Evolutionary conservation across 768 basidiomycete species (phyloP).

Genomic region (Nevesoporus exiguus): DNA sequence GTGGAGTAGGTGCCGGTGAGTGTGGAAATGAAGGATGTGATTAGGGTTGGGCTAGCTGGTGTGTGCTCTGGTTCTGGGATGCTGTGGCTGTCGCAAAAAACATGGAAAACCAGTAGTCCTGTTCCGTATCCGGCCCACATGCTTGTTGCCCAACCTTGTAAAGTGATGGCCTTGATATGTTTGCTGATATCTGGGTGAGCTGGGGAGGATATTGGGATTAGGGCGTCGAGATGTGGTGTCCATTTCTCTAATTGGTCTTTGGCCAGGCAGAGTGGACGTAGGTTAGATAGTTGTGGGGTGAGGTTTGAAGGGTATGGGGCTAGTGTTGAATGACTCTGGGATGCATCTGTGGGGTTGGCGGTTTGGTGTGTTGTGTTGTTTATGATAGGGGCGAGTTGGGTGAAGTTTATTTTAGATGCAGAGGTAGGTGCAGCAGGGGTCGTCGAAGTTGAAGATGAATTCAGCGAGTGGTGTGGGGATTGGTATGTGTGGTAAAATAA

Average conservation of each 20-base stretch:
- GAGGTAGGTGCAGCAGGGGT: background rate
- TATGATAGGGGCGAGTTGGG: background rate
- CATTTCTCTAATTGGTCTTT: background rate
- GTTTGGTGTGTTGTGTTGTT: background rate
- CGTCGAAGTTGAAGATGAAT: background rate
- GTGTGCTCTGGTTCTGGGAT: background rate
- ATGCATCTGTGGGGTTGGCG: too few relatives aligned
- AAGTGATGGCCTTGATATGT: background rate
- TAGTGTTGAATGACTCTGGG: background rate
- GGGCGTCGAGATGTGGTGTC: background rate
- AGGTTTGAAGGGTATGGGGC: background rate
- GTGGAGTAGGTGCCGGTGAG: background rate
- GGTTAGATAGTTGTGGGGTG: background rate
- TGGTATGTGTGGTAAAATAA: background rate
- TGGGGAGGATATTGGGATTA: background rate
- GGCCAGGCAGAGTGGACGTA: conserved; percentile 1
- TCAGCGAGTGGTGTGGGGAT: background rate
- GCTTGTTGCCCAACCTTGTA: background rate
- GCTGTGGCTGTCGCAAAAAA: background rate
- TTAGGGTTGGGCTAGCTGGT: rapidly evolving
- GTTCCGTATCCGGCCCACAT: background rate
- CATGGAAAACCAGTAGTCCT: background rate
- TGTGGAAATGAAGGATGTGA: background rate
- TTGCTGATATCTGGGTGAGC: background rate
- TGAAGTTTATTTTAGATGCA: background rate